Evolutionary conservation across 2,329 filamentous ascomycete species (phyloP).

Genomic region (Colletotrichum sp.): DNA sequence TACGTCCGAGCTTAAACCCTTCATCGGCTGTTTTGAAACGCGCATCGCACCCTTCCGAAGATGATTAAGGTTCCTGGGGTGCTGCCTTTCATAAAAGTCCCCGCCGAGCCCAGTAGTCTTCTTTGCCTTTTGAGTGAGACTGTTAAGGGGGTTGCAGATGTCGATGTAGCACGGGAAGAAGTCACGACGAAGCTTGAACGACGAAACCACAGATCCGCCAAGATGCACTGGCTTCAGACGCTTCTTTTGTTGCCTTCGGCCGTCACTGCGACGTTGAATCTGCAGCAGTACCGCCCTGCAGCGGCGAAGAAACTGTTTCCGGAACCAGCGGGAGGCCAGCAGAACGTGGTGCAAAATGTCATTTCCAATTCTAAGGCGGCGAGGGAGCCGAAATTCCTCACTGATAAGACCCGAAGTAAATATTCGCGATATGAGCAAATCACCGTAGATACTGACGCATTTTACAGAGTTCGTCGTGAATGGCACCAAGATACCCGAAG

Average conservation of each 20-base stretch:
- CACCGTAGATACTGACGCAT: background rate
- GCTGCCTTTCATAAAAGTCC: background rate
- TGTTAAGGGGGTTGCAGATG: background rate
- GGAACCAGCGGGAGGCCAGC: background rate
- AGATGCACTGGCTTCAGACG: slow-evolving; percentile 2
- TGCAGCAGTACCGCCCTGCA: slow-evolving; percentile 15
- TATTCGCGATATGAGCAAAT: accelerated
- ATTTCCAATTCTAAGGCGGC: background rate
- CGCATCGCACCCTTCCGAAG: slow-evolving; percentile 12
- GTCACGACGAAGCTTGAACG: background rate
- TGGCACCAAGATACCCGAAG: slow-evolving; percentile 68
- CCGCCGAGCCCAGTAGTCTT: background rate
- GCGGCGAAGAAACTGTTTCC: background rate
- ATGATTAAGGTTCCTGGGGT: background rate
- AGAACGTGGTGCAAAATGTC: background rate
- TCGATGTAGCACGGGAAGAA: background rate
- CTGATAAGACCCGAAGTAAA: slow-evolving; percentile 7
- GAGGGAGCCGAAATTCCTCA: slow-evolving; percentile 30
- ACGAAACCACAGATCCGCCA: background rate
- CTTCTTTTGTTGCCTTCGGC: background rate
- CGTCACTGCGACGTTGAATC: slow-evolving; percentile 18
- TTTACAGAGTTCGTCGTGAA: slow-evolving; percentile 65
- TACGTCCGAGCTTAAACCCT: slow-evolving; percentile 13
- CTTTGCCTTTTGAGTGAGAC: background rate
- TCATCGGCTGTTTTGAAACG: slow-evolving; percentile 14